Base-by-base conservation (phyloP, 1,284 basidiomycete species). In the Kwoniella shivajii region DNA sequence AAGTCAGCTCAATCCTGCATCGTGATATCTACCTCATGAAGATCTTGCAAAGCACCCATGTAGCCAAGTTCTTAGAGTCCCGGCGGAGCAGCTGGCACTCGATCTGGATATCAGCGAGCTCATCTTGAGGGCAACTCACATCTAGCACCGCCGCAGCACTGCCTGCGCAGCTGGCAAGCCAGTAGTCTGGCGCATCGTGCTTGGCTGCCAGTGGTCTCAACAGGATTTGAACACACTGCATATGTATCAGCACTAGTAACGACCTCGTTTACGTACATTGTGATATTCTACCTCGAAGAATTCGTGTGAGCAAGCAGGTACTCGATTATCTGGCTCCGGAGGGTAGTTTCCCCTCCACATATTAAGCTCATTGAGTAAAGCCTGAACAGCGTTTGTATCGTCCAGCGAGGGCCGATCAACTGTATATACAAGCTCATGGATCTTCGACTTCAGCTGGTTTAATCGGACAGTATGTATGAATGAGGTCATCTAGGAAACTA, bases 281-380 rank as follows among this genome's bases (percentile, higher is more conserved):
- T 54, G 43, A 38, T 54, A 54, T 38, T 54, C 42, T 6, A 54
- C 42, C 22, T 54, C 51, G 51, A 54, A 54, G 16, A 54, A 54
- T 9, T 54, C 51, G 30, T 45, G 43, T n/a, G 51, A 54, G 33
- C 51, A 54, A 24, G 29, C 31, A 4, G 51, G 51, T 24, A 54
- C 26, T 27, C 51, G 13, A 34, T 24, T 38, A 31, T 54, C 43
- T 11, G 34, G 42, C n/a, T 54, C 20, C 3, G 14, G 34, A 16
- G 51, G 51, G 41, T 54, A 54, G 13, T 26, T 38, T n/a, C n/a
- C 20, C 9, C 43, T 42, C 51, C 51, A 54, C 29, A 42, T 42
- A 34, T 54, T 42, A 1, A 54, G 42, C 18, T 54, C 51, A 24
- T 24, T 44, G 16, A 54, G 22, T 9, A 54, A 31, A 16, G 27